Evolutionary conservation across 2,329 filamentous ascomycete species (phyloP).

Genomic region (Plenodomus tracheiphilus): DNA sequence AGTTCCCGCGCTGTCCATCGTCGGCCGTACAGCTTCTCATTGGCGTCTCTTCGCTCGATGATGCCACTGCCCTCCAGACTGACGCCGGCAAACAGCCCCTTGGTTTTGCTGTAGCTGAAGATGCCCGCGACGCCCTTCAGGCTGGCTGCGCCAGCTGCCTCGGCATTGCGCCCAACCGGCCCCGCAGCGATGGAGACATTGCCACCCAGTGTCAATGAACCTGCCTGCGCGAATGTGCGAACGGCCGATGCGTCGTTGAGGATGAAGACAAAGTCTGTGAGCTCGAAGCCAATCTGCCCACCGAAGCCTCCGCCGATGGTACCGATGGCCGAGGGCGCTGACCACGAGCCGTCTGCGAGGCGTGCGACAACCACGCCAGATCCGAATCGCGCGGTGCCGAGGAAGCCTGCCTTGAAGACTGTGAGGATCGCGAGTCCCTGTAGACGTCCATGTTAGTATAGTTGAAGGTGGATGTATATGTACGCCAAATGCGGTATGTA

Average conservation of each 20-base stretch:
- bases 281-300: slow-evolving; percentile 83
- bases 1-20: slow-evolving; percentile 81
- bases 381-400: slow-evolving; percentile 79
- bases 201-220: slow-evolving; percentile 88
- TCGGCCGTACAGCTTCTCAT: slow-evolving; percentile 91
- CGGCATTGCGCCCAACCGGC: slow-evolving; percentile 90
- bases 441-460: no score
- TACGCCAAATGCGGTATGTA: no score
- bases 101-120: slow-evolving; percentile 97
- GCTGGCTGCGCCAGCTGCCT: slow-evolving; percentile 92
- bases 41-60: slow-evolving; percentile 93
- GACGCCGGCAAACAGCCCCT: slow-evolving; percentile 94
- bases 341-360: slow-evolving; percentile 77
- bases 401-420: slow-evolving; percentile 83
- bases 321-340: slow-evolving; percentile 78
- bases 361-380: slow-evolving; percentile 81
- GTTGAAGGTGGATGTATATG: no score
- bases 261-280: slow-evolving; percentile 97
- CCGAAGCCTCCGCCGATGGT: slow-evolving; percentile 82
- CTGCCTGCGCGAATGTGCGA: slow-evolving; percentile 89
- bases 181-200: slow-evolving; percentile 96
- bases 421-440: slow-evolving; percentile 82
- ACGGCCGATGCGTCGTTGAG: slow-evolving; percentile 90
- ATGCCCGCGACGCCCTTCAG: slow-evolving; percentile 86
- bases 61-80: slow-evolving; percentile 91